phyloP scores from a whole-genome alignment of 345 rosid genomes.

The Draba incana region DNA sequence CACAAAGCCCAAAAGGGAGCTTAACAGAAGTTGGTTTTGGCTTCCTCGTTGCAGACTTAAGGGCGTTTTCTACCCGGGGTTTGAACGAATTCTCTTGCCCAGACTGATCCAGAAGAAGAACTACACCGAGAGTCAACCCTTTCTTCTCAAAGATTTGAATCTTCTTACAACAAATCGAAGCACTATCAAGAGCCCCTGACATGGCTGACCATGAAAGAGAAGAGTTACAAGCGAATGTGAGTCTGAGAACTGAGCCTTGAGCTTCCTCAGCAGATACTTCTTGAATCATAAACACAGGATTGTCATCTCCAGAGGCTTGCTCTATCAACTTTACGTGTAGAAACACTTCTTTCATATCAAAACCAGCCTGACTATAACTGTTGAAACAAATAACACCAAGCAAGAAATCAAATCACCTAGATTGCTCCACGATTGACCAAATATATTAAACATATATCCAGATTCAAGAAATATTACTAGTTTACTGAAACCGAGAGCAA shows the following conservation, averaged over 20 bases:
- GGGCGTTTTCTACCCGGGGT: constrained; percentile 67
- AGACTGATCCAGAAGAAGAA: constrained; percentile 63
- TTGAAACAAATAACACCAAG: constrained; percentile 23
- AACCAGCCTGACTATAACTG: constrained; percentile 91
- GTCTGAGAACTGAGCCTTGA: constrained; percentile 62
- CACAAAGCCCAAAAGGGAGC: constrained; percentile 94
- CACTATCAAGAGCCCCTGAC: constrained; percentile 77
- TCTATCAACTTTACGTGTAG: constrained; percentile 90
- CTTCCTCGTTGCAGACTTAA: constrained; percentile 71
- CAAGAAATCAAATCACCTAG: constrained; percentile 15
- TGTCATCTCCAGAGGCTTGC: constrained; percentile 83
- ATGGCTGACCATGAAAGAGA: constrained; percentile 76
- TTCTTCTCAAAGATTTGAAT: constrained; percentile 94
- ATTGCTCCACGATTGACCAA: constrained; percentile 15
- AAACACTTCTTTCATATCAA: constrained; percentile 94
- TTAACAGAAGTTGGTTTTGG: constrained; percentile 67
- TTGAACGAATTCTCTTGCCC: constrained; percentile 66
- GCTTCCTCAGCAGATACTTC: constrained; percentile 62
- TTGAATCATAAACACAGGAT: constrained; percentile 75
- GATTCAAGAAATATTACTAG: constrained; percentile 16
- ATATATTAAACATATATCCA: background rate
- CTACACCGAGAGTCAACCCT: constrained; percentile 79
- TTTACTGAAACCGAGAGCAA: background rate
- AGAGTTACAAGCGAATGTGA: constrained; percentile 82
- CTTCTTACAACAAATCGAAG: constrained; percentile 83